Percentiles rank a stretch among this genome's conserved stretches.
phyloP scores from a whole-genome alignment of 2,329 filamentous ascomycete species.

The Blastomyces percursus region DNA sequence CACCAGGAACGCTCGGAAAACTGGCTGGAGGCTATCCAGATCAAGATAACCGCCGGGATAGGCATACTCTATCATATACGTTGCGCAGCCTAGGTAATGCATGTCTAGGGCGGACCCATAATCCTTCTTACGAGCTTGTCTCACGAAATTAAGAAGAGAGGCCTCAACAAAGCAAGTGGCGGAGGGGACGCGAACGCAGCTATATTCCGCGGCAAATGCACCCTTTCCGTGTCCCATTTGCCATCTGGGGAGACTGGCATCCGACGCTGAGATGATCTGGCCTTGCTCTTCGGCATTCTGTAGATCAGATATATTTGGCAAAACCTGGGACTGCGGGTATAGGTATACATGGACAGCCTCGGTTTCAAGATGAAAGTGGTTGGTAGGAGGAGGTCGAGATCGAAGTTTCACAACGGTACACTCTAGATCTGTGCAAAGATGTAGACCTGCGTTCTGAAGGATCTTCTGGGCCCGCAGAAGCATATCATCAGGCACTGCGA shows the following conservation, averaged over 20 bases:
- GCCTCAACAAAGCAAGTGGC: constrained; percentile 9
- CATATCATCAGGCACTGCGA: constrained; percentile 10
- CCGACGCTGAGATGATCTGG: constrained; percentile 10
- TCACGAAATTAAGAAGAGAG: constrained; percentile 9
- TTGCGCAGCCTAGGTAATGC: constrained; percentile 9
- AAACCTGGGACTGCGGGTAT: constrained; percentile 9
- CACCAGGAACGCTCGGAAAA: constrained; percentile 7
- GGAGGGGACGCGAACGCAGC: constrained; percentile 10
- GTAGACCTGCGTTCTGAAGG: constrained; percentile 3
- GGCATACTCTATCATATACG: constrained; percentile 11
- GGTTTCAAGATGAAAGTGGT: constrained; percentile 10
- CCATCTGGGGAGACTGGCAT: constrained; percentile 6
- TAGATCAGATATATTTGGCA: constrained; percentile 11
- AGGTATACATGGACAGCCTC: constrained; percentile 7
- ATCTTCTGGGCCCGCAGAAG: constrained; percentile 1
- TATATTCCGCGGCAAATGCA: constrained; percentile 8
- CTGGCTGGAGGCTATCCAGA: constrained; percentile 1
- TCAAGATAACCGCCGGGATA: constrained; percentile 8
- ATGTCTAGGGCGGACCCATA: not conserved
- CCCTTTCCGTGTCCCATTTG: constrained; percentile 9
- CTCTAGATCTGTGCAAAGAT: constrained; percentile 3
- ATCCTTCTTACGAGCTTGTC: constrained; percentile 4
- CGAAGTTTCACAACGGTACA: constrained; percentile 6
- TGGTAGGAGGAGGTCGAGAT: constrained; percentile 8
- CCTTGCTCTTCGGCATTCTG: not conserved